phyloP scores from a whole-genome alignment of 2,329 filamentous ascomycete genomes.

The Chalaropsis thielavioides region DNA sequence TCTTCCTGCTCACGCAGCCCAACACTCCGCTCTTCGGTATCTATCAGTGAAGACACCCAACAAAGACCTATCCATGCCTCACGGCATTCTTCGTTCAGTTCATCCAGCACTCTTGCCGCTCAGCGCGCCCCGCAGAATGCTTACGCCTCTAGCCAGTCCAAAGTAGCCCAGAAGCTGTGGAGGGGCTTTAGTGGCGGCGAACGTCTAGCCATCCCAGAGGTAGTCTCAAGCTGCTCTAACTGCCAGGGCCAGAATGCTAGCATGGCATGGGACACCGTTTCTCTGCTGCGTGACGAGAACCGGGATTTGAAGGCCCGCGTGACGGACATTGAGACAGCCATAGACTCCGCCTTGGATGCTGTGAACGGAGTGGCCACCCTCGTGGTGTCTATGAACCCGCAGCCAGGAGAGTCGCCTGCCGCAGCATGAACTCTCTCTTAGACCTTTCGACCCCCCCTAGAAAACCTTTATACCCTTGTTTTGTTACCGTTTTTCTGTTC shows the following conservation, averaged over 20 bases:
- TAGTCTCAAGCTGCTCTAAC: slow-evolving; percentile 33
- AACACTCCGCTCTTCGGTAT: slow-evolving; percentile 23
- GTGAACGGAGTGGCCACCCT: slow-evolving; percentile 38
- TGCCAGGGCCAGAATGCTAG: slow-evolving; percentile 44
- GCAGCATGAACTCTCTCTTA: slow-evolving; percentile 3
- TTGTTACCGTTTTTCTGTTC: neutral
- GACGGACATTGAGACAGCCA: slow-evolving; percentile 41
- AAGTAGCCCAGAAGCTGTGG: slow-evolving; percentile 5
- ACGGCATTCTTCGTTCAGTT: slow-evolving; percentile 25
- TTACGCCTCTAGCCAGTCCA: slow-evolving; percentile 12
- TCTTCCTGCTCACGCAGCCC: slow-evolving; percentile 47
- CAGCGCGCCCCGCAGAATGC: slow-evolving; percentile 16
- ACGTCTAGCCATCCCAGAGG: slow-evolving; percentile 4
- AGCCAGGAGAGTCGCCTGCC: neutral
- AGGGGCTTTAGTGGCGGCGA: slow-evolving; percentile 5
- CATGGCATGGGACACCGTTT: slow-evolving; percentile 52
- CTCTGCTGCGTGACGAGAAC: slow-evolving; percentile 47
- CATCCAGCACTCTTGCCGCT: slow-evolving; percentile 20
- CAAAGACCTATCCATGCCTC: neutral
- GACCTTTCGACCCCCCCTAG: neutral
- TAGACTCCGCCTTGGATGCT: slow-evolving; percentile 46
- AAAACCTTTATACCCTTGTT: slow-evolving; percentile 4
- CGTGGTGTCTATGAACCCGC: slow-evolving; percentile 9
- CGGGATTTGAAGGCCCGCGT: slow-evolving; percentile 45
- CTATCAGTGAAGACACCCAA: slow-evolving; percentile 4